phyloP scores from a whole-genome alignment of 2,329 filamentous ascomycete genomes.

The Colletotrichum magnum region DNA sequence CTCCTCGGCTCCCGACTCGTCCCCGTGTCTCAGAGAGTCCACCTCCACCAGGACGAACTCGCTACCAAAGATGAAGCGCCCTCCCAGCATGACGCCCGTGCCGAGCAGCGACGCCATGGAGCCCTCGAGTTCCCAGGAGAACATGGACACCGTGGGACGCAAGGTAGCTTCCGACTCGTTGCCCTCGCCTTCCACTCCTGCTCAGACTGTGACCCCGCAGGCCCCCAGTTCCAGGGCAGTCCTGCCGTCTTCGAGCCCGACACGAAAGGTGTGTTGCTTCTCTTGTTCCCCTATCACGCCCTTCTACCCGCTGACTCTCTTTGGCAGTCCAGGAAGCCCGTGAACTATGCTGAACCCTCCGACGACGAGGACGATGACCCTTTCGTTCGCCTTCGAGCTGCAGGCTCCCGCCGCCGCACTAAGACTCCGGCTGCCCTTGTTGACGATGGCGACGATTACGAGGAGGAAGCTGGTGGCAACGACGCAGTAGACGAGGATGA shows the following conservation, averaged over 20 bases:
- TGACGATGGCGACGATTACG: conserved; percentile 79
- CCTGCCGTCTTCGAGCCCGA: conserved; percentile 76
- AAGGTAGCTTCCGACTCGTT: conserved; percentile 69
- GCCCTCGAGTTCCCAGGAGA: conserved; percentile 78
- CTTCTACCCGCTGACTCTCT: not conserved
- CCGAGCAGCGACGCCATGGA: conserved; percentile 85
- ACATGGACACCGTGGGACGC: conserved; percentile 61
- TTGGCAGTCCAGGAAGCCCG: conserved; percentile 64
- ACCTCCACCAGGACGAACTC: conserved; percentile 61
- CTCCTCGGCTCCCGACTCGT: conserved; percentile 50
- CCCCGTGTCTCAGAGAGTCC: conserved; percentile 57
- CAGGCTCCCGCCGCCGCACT: conserved; percentile 55
- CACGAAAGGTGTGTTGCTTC: conserved; percentile 75
- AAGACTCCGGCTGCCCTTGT: conserved; percentile 72
- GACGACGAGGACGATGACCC: conserved; percentile 85
- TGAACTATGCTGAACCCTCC: conserved; percentile 90
- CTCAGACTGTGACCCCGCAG: conserved; percentile 59
- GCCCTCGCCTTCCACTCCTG: conserved; percentile 56
- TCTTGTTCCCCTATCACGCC: no score
- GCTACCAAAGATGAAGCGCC: conserved; percentile 54
- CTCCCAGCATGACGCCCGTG: conserved; percentile 75
- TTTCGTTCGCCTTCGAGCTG: conserved; percentile 64
- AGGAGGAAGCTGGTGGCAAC: conserved; percentile 75
- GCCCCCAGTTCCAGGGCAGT: conserved; percentile 57
- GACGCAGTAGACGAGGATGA: conserved; percentile 75